Base-by-base conservation (phyloP, 805 yeast genomes). In the Metschnikowia borealis region DNA sequence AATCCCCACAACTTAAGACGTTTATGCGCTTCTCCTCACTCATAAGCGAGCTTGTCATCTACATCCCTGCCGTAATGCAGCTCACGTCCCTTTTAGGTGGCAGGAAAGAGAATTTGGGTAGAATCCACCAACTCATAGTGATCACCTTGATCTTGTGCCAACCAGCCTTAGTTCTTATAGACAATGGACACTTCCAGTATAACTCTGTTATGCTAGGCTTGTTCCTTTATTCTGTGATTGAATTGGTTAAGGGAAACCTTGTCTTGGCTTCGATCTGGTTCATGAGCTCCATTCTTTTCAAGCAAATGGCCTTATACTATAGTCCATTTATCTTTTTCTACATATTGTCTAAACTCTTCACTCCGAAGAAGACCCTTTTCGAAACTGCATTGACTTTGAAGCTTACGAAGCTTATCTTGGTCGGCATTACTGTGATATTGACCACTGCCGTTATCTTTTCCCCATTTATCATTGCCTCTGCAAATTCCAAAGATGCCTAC, bases 111-210 rank as follows among this genome's bases (percentile, higher is more conserved):
- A 78, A 65, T 67, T 70, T 73, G 52, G 77, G 84, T 3, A 78
- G 92, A 37, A 80, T 88, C 61, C 89, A 87, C 60, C 95, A 88
- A 64, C 82, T 87, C 13, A 78, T 86, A 26, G 83, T 87, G 14
- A 81, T 89, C 0, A 85, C 89, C 1, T 82, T 90, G 15, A 82
- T 94, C n/a, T 65, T 94, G 33, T 82, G 85, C 63, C 96, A 89
- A 65, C 97, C 99, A 0, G 77, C 87, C 2, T 73, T 92, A 52
- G 77, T 87, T 40, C 74, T 94, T 50, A 83, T 94, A 43, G 99
- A 94, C 64, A 97, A 94, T 67, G 99, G 99, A 6, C 99, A 94
- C 69, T 94, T 94, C 70, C 99, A 95, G 69, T 92, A 83, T 69
- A 95, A 94, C 61, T 81, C 90, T 0, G 95, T 94, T 23, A 92